Evolutionary conservation across 495 filamentous ascomycete genomes (phyloP), one percentile per base, ranked within the genome.

Genomic region (Glutinoglossum americanum): DNA sequence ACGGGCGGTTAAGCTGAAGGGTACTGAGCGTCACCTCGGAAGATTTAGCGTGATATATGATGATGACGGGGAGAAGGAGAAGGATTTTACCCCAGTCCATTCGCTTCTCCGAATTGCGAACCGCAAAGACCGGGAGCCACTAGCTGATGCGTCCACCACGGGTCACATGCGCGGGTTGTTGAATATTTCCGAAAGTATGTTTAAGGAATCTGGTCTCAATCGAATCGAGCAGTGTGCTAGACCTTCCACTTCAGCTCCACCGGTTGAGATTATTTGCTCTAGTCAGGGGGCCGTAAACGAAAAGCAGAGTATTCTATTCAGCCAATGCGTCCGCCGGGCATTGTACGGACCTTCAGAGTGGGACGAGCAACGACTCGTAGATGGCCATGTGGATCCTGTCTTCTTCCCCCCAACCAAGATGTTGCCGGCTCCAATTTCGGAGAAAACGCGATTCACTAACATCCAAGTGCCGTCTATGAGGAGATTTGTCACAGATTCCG

Each of bases 381-480:
- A 80, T 47, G 74, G 78, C 54, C 83, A 84, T 64, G 64, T 87
- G 10, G 80, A 85, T 23, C 72, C 79, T 11, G 66, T 72, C 9
- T 71, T 73, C 21, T 87, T 84, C 63, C 81, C 87, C 9, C 63
- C 74, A 7, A 71, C 75, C 9, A 70, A 75, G 60, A 76, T 87
- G 65, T 72, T 95, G 3, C 89, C 92, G 33, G 67, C 72, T 17
- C 89, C 92, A 8, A 77, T 83, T 33, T 86, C 85, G 25, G 75
- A 81, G 63, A 90, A 89, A 69, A 75, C 77, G 56, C 80, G 84
- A 28, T 96, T 87, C 69, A 94, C 84, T 33, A 82, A 87, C 64
- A 93, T 99, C 63, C 79, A 83, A 60, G 89, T 96, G 32, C 92
- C 92, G 0, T 94, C 87, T n/a, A 99, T 99, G 92, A 81, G 83